Conservation (phyloP, 495 filamentous ascomycete genomes). For the Hyaloscypha bicolor region DNA sequence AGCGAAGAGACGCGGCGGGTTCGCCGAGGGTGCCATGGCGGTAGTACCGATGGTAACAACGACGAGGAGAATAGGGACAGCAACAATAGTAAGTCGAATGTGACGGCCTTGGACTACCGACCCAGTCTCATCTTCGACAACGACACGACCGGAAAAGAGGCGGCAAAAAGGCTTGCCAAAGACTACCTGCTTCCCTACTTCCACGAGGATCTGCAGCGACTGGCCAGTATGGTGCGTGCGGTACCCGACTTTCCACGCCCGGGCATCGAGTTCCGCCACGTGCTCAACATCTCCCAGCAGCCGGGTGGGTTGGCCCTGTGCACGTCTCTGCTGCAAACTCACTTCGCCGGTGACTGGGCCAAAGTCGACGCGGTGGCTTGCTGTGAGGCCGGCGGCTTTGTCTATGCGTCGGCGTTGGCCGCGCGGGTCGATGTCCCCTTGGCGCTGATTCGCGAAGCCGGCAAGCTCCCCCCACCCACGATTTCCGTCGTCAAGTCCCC, state of each 20-base stretch:
- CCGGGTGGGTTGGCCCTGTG: constrained; percentile 55
- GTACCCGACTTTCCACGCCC: constrained; percentile 54
- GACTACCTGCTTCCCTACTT: constrained; percentile 52
- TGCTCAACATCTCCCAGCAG: constrained; percentile 60
- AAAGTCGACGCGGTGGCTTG: constrained; percentile 49
- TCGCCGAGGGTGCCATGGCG: constrained; percentile 41
- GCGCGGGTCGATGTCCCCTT: constrained; percentile 48
- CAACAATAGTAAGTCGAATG: constrained; percentile 36
- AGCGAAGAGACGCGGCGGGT: constrained; percentile 44
- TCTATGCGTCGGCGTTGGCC: constrained; percentile 59
- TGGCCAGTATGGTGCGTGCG: constrained; percentile 53
- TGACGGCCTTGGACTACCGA: constrained; percentile 38
- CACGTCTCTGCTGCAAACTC: constrained; percentile 51
- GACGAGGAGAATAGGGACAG: constrained; percentile 33
- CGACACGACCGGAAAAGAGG: constrained; percentile 42
- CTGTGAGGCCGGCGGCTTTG: constrained; percentile 61
- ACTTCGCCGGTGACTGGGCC: constrained; percentile 53
- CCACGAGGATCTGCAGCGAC: constrained; percentile 49
- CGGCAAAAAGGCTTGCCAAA: constrained; percentile 47
- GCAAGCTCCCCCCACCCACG: constrained; percentile 62
- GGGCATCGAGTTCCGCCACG: constrained; percentile 58
- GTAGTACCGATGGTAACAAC: constrained; percentile 31
- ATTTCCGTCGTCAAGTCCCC: constrained; percentile 49
- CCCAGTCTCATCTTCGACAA: constrained; percentile 58
- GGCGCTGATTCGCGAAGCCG: constrained; percentile 57